Evolutionary conservation across 805 yeast genomes (phyloP).

Genomic region (Lipomyces mesembrius): DNA sequence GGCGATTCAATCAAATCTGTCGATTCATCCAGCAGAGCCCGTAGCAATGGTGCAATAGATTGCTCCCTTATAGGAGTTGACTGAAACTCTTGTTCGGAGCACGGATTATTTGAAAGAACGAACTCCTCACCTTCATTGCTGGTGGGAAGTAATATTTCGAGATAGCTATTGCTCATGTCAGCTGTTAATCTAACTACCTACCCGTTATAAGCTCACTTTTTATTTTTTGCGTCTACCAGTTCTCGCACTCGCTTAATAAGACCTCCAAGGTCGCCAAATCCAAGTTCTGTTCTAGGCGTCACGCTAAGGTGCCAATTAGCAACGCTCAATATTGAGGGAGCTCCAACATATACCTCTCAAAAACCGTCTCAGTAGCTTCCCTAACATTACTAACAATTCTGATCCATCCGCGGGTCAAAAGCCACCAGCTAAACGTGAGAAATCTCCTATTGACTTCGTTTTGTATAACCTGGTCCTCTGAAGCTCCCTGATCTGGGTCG

Average conservation of each 20-base stretch:
- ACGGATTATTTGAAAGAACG: conserved; percentile 26
- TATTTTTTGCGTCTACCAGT: conserved; percentile 14
- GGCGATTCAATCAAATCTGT: conserved; percentile 51
- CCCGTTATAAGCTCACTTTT: conserved; percentile 1
- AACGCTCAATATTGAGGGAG: background rate
- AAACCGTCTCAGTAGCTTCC: conserved; percentile 61
- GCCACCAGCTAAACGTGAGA: conserved; percentile 91
- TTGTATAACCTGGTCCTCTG: conserved; percentile 37
- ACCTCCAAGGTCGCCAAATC: conserved; percentile 62
- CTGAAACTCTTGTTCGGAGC: conserved; percentile 14
- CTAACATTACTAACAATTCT: conserved; percentile 59
- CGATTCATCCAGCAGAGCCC: conserved; percentile 52
- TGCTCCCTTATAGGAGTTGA: conserved; percentile 8
- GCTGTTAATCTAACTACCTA: background rate
- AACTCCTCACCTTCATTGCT: conserved; percentile 36
- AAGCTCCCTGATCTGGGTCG: conserved; percentile 9
- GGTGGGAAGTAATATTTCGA: conserved; percentile 25
- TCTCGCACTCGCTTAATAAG: conserved; percentile 50
- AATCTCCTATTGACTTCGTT: conserved; percentile 70
- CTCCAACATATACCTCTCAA: conserved; percentile 45
- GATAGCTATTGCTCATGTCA: conserved; percentile 8
- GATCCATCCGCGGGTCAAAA: conserved; percentile 83
- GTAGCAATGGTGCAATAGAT: conserved; percentile 36
- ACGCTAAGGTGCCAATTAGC: conserved; percentile 48
- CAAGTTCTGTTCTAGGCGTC: conserved; percentile 71